Evolutionary conservation across 306 rosid genomes (phyloP), one percentile per base, ranked within the genome.

Genomic region (Cucurbita maxima): DNA sequence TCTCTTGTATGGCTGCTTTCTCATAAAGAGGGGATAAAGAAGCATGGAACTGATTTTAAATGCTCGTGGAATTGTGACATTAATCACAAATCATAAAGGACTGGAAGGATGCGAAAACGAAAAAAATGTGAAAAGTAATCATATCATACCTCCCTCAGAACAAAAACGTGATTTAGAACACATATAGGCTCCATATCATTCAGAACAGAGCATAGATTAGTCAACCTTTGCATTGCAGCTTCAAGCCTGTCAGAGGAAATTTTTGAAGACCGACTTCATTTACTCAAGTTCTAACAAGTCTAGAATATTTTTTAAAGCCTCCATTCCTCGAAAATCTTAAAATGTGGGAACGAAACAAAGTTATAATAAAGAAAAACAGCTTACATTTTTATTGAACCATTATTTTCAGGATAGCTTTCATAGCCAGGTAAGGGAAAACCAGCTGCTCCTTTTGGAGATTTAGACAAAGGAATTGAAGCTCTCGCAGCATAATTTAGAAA

Each of bases 101-200:
- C 6, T n/a, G 36, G 52, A 64, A 64, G 14, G 3, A 34, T 64
- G 18, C 52, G 69, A 64, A 64, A 74, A 16, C 37, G 15, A 34
- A 30, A 44, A 54, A 41, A 13, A 40, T 30, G 41, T 34, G 44
- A 50, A 53, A 77, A 67, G 34, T 48, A 10, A 36, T 69, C 60
- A 51, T 54, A 41, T 47, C 43, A 80, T 72, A 94, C 98, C 98
- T 94, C 98, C 82, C 98, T 86, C 62, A 90, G 81, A 59, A 94
- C 95, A 79, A 94, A 94, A 52, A 94, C 98, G 59, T 94, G 97
- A 79, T 94, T 94, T 77, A 94, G 76, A 75, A 94, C 96, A 83
- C 98, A 94, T 76, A 94, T 90, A 76, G 98, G 98, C 80, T 94
- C 98, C 98, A 94, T 94, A 81, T 94, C 96, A 78, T 94, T 94